These are phyloP conservation scores for Candida broadrunensis DNA, from an alignment of 805 yeast genomes.

Conservation along the genomic window DNA sequence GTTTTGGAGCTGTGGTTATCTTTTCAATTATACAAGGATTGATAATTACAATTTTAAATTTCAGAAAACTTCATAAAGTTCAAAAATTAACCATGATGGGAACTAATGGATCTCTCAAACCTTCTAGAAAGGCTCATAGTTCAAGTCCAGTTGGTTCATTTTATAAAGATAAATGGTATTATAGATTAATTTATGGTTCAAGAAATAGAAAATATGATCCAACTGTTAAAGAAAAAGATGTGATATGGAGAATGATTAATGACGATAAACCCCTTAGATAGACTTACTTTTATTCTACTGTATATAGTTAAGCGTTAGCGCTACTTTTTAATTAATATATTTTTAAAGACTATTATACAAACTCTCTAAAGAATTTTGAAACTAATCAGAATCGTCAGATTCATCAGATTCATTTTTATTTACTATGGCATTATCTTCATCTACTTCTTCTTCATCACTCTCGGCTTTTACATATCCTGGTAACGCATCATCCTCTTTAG, in stretches of 20 bases:
- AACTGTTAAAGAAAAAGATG: constrained; percentile 33
- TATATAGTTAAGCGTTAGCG: constrained; percentile 4
- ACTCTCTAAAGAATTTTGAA: too few relatives aligned
- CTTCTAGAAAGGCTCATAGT: neutral
- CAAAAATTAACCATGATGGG: constrained; percentile 65
- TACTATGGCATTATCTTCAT: constrained; percentile 20
- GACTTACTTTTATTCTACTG: neutral
- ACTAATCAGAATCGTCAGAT: constrained; percentile 8
- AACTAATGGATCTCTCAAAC: constrained; percentile 1
- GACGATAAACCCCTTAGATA: constrained; percentile 17
- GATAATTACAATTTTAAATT: constrained; percentile 52
- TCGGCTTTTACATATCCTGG: constrained; percentile 7
- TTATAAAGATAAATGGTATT: constrained; percentile 13
- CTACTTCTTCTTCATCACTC: constrained; percentile 14
- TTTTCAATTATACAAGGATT: constrained; percentile 54
- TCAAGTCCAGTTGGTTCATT: constrained; percentile 8
- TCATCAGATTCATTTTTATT: constrained; percentile 22
- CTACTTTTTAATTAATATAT: constrained; percentile 1
- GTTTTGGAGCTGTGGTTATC: constrained; percentile 57
- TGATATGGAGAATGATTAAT: constrained; percentile 43
- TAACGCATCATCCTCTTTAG: constrained; percentile 8
- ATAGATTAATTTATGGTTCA: constrained; percentile 24
- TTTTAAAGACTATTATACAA: neutral
- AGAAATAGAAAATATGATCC: constrained; percentile 29
- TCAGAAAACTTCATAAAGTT: constrained; percentile 55